These are phyloP conservation scores for Linnemannia schmuckeri DNA, from an alignment of 192 early-diverging fungal species.

Conservation along the genomic window DNA sequence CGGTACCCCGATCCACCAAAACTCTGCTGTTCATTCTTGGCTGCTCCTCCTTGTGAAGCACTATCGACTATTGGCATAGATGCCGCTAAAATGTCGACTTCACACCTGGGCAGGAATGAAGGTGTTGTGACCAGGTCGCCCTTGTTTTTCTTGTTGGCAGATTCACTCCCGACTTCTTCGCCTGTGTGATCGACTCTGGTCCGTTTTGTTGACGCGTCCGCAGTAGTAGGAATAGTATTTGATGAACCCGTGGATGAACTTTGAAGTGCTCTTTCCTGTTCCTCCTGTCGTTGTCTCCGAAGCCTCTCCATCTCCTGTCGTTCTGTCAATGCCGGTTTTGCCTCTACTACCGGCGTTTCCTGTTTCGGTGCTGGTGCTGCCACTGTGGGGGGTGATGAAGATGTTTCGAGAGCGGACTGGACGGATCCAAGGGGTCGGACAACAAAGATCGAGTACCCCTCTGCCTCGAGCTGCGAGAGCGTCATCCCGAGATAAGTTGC, in stretches of 20 bases:
- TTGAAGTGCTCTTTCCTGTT: slow-evolving; percentile 27
- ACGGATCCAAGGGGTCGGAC: slow-evolving; percentile 32
- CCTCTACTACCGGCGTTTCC: not conserved
- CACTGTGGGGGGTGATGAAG: not conserved
- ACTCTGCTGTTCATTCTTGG: slow-evolving; percentile 1
- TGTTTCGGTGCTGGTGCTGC: not conserved
- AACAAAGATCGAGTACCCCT: slow-evolving; percentile 61
- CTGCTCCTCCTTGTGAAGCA: not conserved
- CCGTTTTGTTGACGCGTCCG: not conserved
- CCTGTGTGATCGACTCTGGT: slow-evolving; percentile 14
- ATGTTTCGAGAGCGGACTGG: not conserved
- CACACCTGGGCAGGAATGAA: slow-evolving; percentile 40
- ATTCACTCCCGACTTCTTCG: not conserved
- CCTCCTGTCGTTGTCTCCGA: slow-evolving; percentile 35
- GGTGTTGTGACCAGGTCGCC: slow-evolving; percentile 23
- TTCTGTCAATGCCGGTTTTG: slow-evolving; percentile 18
- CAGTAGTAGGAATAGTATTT: not conserved
- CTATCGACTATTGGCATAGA: slow-evolving; percentile 15
- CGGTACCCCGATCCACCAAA: slow-evolving; percentile 52
- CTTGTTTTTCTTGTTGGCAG: not conserved
- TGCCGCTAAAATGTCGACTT: slow-evolving; percentile 29
- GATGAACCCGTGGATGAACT: not conserved
- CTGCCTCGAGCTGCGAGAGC: slow-evolving; percentile 61
- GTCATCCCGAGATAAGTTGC: slow-evolving; percentile 77
- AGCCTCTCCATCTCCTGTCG: slow-evolving; percentile 52